phyloP scores from a whole-genome alignment of 192 early-diverging fungal genomes.

The Phycomyces blakesleeanus region DNA sequence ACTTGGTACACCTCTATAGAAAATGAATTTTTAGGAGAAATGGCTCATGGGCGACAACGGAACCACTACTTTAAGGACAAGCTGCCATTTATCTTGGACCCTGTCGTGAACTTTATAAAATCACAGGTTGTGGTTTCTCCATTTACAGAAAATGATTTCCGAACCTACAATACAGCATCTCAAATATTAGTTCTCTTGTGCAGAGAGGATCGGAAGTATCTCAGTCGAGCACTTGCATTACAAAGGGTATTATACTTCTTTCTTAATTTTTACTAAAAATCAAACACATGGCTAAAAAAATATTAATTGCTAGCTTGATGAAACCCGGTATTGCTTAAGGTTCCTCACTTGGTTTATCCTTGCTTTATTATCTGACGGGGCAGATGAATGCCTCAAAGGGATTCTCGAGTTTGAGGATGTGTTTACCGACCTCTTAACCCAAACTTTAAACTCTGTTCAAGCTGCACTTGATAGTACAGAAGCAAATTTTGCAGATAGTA shows the following conservation, averaged over 20 bases:
- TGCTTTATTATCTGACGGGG: slow-evolving; percentile 14
- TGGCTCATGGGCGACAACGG: slow-evolving; percentile 12
- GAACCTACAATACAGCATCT: slow-evolving; percentile 28
- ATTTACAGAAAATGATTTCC: slow-evolving; percentile 42
- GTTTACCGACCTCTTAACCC: slow-evolving; percentile 33
- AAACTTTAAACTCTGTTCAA: slow-evolving; percentile 29
- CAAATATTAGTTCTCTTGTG: slow-evolving; percentile 38
- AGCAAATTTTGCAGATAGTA: slow-evolving; percentile 33
- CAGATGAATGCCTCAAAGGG: slow-evolving; percentile 18
- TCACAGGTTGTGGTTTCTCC: slow-evolving; percentile 18
- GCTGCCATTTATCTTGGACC: slow-evolving; percentile 27
- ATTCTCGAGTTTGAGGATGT: slow-evolving; percentile 32
- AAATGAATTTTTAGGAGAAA: slow-evolving; percentile 16
- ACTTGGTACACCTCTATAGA: slow-evolving; percentile 38
- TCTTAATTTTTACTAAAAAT: neutral
- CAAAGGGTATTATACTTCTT: slow-evolving; percentile 28
- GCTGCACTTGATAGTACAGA: slow-evolving; percentile 31
- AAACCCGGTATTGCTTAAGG: slow-evolving; percentile 33
- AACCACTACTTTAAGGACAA: slow-evolving; percentile 34
- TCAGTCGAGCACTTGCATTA: slow-evolving; percentile 3
- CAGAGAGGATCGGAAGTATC: slow-evolving; percentile 10
- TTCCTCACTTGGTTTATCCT: slow-evolving; percentile 45
- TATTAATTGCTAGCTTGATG: slow-evolving; percentile 32
- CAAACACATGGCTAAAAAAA: neutral
- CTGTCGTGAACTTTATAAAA: slow-evolving; percentile 32